Percentiles rank a stretch among this genome's conserved stretches.
Evolutionary conservation across 2,329 filamentous ascomycete species (phyloP).

Genomic region (Tolypocladium ovalisporum): DNA sequence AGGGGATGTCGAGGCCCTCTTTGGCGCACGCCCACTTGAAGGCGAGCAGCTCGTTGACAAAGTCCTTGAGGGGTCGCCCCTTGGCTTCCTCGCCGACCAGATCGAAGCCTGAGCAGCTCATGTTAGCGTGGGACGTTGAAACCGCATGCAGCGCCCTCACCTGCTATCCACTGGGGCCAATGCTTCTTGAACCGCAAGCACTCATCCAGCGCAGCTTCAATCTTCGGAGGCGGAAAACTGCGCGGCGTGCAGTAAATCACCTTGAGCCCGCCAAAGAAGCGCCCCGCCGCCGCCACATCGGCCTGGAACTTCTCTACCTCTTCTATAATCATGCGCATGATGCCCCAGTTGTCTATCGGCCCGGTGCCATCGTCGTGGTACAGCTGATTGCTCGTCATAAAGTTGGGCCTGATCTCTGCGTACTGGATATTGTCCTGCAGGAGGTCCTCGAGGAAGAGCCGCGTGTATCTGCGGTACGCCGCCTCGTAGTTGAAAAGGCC

Average conservation of each 20-base stretch:
- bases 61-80: conserved; percentile 46
- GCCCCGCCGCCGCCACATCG: conserved; percentile 12
- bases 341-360: conserved; percentile 42
- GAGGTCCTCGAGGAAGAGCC: conserved; percentile 48
- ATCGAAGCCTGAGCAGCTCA: conserved; percentile 49
- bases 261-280: conserved; percentile 53
- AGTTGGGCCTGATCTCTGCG: conserved; percentile 60
- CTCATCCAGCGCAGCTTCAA: conserved; percentile 44
- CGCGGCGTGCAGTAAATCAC: conserved; percentile 62
- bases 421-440: conserved; percentile 57
- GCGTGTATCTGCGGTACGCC: conserved; percentile 51
- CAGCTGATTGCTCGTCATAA: conserved; percentile 52
- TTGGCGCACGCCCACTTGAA: conserved; percentile 42
- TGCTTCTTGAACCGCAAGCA: conserved; percentile 48
- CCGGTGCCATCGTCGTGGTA: conserved; percentile 43
- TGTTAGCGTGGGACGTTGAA: neutral
- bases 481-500: conserved; percentile 57
- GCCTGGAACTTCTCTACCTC: conserved; percentile 39
- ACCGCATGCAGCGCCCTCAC: conserved; percentile 24
- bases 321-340: conserved; percentile 49
- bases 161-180: conserved; percentile 51
- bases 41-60: conserved; percentile 41
- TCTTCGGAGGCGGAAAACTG: conserved; percentile 37
- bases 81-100: conserved; percentile 58
- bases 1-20: conserved; percentile 48